phyloP scores from a whole-genome alignment of 768 basidiomycete genomes.

The Naematelia encephala region DNA sequence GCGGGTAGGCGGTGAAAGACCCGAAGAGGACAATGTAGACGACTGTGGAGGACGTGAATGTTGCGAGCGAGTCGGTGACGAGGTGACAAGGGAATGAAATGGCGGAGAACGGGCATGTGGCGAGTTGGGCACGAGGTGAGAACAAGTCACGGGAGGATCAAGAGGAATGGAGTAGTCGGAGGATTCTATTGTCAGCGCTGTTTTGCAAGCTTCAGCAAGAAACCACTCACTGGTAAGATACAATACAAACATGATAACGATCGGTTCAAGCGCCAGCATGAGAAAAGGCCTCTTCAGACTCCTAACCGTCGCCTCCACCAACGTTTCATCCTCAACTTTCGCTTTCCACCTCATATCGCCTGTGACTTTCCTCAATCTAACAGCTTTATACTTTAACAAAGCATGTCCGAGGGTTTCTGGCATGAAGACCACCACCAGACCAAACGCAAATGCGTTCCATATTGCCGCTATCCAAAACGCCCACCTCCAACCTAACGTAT shows the following conservation, averaged over 20 bases:
- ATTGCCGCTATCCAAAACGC: conserved; percentile 29
- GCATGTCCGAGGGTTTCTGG: conserved; percentile 24
- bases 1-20: conserved; percentile 25
- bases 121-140: no score
- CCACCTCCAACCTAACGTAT: conserved; percentile 25
- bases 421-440: conserved; percentile 23
- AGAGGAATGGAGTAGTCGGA: background rate
- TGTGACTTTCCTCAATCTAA: conserved; percentile 11
- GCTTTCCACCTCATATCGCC: conserved; percentile 27
- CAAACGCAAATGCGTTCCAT: conserved; percentile 21
- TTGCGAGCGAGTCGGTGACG: background rate
- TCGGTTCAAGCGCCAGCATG: conserved; percentile 26
- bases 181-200: background rate
- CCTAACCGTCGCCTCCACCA: conserved; percentile 19
- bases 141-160: no score
- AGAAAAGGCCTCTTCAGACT: conserved; percentile 21
- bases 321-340: conserved; percentile 23
- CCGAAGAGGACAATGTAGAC: conserved; percentile 28
- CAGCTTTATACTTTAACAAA: conserved; percentile 29
- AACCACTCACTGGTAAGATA: conserved; percentile 25
- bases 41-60: no score
- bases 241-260: conserved; percentile 25
- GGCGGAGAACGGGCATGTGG: no score
- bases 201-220: background rate
- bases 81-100: no score